A percentile compares a stretch with the other conserved stretches of the same genome.
These are phyloP conservation scores for Isochrysis galbana DNA, from an alignment of 78 protist species.

Conservation along the genomic window DNA sequence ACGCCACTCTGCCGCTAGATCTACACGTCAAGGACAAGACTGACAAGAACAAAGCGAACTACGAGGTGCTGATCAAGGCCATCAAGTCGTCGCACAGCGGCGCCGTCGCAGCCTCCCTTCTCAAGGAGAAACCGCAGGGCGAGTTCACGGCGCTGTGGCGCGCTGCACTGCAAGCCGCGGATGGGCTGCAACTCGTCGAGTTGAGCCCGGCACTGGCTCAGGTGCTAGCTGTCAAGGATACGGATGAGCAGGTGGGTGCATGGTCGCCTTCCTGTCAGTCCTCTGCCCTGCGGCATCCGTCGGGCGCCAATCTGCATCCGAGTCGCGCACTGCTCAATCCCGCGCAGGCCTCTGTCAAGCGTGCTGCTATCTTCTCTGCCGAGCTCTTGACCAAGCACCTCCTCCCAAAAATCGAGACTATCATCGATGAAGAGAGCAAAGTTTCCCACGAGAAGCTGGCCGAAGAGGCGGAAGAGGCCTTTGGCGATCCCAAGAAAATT, in stretches of 20 bases:
- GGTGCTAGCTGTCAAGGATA: neutral
- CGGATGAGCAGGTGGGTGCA: neutral
- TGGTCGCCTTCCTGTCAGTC: no score
- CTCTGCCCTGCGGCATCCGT: no score
- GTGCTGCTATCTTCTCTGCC: neutral
- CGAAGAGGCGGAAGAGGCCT: neutral
- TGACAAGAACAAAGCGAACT: neutral
- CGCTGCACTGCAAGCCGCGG: neutral
- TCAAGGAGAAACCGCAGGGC: constrained; percentile 12
- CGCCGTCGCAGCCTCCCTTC: neutral
- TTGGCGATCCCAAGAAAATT: neutral
- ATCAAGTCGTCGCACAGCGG: neutral
- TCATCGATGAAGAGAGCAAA: neutral
- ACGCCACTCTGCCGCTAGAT: neutral
- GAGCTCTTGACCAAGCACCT: neutral
- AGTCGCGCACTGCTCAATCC: no score
- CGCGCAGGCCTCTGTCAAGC: neutral
- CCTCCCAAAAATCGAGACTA: neutral
- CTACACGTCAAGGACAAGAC: neutral
- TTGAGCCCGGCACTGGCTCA: neutral
- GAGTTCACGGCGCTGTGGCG: neutral
- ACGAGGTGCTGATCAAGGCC: neutral
- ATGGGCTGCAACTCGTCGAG: neutral
- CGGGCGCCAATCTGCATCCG: no score
- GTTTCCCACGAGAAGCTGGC: neutral